Base-by-base conservation (phyloP, 1,139 yeast genomes). In the Nadsonia starkeyi-henricii region DNA sequence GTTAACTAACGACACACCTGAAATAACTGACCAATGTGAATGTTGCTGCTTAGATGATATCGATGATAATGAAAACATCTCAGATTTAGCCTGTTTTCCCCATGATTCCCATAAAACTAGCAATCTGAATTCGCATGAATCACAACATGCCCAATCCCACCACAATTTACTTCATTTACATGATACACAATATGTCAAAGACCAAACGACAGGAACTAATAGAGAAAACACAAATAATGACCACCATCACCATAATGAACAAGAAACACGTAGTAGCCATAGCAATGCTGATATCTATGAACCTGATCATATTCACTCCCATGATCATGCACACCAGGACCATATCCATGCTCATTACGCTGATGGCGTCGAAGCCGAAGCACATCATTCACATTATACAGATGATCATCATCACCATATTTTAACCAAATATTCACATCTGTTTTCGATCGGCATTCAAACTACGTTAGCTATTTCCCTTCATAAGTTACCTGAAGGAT, bases 401-500 rank as follows among this genome's bases (percentile, higher is more conserved):
- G 45, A 48, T 19, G 43, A 44, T 20, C 95, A 85, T 56, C 95
- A 84, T 59, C 95, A 85, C 59, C 89, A 84, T 58, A 74, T 85
- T 13, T 79, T 78, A 48, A 81, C 95, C 0, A 86, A 93, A 1
- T 67, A 82, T 18, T 81, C 95, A 0, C 74, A 86, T 52, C 67
- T 91, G 20, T 66, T 89, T 26, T 77, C 95, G 15, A 86, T 91
- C 50, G 96, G 96, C 3, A 64, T 89, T 28, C 96, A 91, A 64
- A 91, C 97, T 0, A 80, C 93, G 2, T 64, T 89, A 49, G 97
- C 95, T 0, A 78, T 91, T 39, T 77, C 95, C 0, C 67, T 91
- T 41, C 98, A 91, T 65, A 89, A 91, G 62, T 71, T 91, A 36
- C 98, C 98, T 0, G 98, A 91, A 65, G 98, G 98, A 0, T 85